Conservation (phyloP, 2,329 filamentous ascomycete species). For the Fusarium decemcellulare region DNA sequence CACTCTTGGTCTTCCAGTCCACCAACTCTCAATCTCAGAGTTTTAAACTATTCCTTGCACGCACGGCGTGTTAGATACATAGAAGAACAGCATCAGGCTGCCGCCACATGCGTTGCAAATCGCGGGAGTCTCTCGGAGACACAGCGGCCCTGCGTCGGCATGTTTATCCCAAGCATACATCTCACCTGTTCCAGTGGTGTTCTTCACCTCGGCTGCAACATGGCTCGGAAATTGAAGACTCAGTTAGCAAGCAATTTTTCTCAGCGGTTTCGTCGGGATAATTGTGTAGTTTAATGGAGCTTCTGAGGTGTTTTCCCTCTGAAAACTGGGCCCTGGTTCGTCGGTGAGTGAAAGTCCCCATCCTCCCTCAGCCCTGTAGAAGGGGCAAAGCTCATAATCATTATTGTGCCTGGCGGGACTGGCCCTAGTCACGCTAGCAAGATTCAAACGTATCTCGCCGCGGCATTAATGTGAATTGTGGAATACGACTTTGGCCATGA, state of each 20-base stretch:
- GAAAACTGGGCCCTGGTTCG: slow-evolving; percentile 33
- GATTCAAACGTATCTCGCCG: slow-evolving; percentile 5
- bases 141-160: slow-evolving; percentile 25
- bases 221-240: slow-evolving; percentile 12
- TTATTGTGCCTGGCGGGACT: slow-evolving; percentile 8
- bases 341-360: slow-evolving; percentile 23
- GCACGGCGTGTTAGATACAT: not conserved
- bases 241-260: not conserved
- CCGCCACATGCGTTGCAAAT: slow-evolving; percentile 24
- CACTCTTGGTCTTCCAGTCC: slow-evolving; percentile 11
- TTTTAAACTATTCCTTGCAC: slow-evolving; percentile 14
- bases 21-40: slow-evolving; percentile 31
- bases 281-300: slow-evolving; percentile 8
- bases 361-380: slow-evolving; percentile 32
- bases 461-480: slow-evolving; percentile 11
- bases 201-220: slow-evolving; percentile 3
- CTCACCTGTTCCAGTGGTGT: slow-evolving; percentile 2
- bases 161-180: not conserved
- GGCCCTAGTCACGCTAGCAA: not conserved
- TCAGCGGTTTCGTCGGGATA: slow-evolving; percentile 12
- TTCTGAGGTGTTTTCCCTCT: slow-evolving; percentile 28
- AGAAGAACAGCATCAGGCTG: slow-evolving; percentile 6
- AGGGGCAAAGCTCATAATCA: slow-evolving; percentile 9
- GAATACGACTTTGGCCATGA: slow-evolving; percentile 2
- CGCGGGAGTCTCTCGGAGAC: slow-evolving; percentile 21